phyloP scores from a whole-genome alignment of 306 rosid species.

The Medicago lupulina region DNA sequence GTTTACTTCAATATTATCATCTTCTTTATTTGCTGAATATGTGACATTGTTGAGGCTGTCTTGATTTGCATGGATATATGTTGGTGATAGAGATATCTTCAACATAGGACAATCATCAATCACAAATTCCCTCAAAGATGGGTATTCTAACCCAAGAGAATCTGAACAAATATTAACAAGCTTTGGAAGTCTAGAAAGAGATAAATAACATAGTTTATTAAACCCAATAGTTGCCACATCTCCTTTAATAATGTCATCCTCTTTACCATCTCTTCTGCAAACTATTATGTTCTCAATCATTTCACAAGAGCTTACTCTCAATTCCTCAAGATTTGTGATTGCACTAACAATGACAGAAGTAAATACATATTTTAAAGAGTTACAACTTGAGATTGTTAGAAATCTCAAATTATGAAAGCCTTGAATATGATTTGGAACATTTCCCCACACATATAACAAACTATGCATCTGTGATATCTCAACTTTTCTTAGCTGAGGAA shows the following conservation, averaged over 20 bases:
- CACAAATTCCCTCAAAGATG: background rate
- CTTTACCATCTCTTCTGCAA: background rate
- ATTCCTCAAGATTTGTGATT: background rate
- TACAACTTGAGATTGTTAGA: background rate
- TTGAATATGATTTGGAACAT: background rate
- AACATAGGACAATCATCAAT: background rate
- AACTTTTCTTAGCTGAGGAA: background rate
- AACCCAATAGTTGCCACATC: background rate
- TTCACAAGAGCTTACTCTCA: background rate
- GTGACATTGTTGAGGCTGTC: background rate
- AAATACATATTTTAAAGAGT: conserved; percentile 21
- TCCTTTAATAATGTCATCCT: background rate
- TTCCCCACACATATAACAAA: conserved; percentile 22
- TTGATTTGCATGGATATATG: background rate
- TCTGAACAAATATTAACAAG: background rate
- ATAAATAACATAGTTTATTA: background rate
- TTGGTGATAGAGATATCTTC: background rate
- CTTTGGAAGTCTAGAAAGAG: background rate
- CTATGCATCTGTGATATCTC: background rate
- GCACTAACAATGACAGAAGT: background rate
- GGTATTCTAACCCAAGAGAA: background rate
- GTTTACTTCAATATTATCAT: background rate
- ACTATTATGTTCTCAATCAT: background rate
- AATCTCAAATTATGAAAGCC: conserved; percentile 23
- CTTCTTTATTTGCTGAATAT: background rate